Percentiles rank a stretch among this genome's conserved stretches.
phyloP scores from a whole-genome alignment of 805 yeast species.

The Lipomyces lipofer region DNA sequence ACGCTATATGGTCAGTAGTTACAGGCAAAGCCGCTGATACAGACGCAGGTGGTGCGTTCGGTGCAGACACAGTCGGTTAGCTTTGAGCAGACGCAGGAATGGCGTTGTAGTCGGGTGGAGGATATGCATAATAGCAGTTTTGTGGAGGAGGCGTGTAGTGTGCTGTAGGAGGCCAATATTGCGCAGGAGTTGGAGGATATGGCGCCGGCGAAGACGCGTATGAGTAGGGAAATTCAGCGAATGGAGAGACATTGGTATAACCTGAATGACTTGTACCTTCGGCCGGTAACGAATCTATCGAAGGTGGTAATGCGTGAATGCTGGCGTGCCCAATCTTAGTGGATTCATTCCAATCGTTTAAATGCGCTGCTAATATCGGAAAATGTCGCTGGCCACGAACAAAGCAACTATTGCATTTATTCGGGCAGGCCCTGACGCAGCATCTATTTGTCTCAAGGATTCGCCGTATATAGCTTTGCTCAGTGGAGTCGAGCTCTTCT shows the following conservation, averaged over 20 bases:
- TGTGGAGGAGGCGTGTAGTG: not conserved
- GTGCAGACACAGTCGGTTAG: not conserved
- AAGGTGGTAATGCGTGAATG: not conserved
- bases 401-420: not conserved
- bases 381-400: not conserved
- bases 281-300: not conserved
- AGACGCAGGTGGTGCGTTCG: not conserved
- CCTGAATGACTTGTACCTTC: not conserved
- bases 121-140: not conserved
- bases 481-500: not conserved
- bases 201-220: not conserved
- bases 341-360: slow-evolving; percentile 1
- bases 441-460: not conserved
- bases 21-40: not conserved
- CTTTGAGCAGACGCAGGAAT: not conserved
- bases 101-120: not conserved
- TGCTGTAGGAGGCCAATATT: not conserved
- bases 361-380: not conserved
- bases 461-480: not conserved
- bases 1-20: not conserved
- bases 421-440: not conserved
- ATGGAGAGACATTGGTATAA: not conserved
- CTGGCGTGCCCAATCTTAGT: not conserved
- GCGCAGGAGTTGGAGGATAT: not conserved
- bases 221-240: no score